Base-by-base conservation (phyloP, 2,329 filamentous ascomycete genomes). In the Niveomyces coronatus region DNA sequence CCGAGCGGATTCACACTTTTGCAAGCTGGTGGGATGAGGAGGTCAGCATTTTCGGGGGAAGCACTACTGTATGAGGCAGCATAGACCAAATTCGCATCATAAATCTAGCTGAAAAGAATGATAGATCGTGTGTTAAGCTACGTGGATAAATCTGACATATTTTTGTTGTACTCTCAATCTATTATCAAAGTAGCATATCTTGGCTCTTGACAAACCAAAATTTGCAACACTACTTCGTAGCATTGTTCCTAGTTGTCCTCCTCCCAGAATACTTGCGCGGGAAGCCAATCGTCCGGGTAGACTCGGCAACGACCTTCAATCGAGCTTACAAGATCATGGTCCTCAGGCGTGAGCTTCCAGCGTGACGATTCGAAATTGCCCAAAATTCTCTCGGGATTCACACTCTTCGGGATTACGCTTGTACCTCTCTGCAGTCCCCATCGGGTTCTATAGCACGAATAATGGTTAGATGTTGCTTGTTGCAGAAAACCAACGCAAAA, bases 1-100 rank as follows among this genome's bases (percentile, higher is more conserved):
- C 71, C 0, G 58, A 65, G 49, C 64, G 73, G 45, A 53, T 81
- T 49, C 50, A 53, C 40, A 48, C 58, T 31, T 75, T 79, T 53
- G 65, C 67, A 53, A 56, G 61, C 41, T 79, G 75, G 76, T 80
- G 72, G 72, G 52, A 50, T 35, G 68, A 74, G 14, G 76, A n/a
- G n/a, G n/a, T n/a, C n/a, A n/a, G n/a, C n/a, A n/a, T n/a, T n/a
- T n/a, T n/a, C n/a, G n/a, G n/a, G n/a, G n/a, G n/a, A n/a, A n/a
- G n/a, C n/a, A n/a, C n/a, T n/a, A n/a, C n/a, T n/a, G n/a, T n/a
- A n/a, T n/a, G n/a, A n/a, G n/a, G n/a, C n/a, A n/a, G n/a, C n/a
- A n/a, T n/a, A n/a, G n/a, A n/a, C n/a, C n/a, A n/a, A n/a, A n/a
- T n/a, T n/a, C n/a, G n/a, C n/a, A n/a, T n/a, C n/a, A n/a, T n/a